Conservation (phyloP, 2,329 filamentous ascomycete species). For the Colletotrichum incanum region DNA sequence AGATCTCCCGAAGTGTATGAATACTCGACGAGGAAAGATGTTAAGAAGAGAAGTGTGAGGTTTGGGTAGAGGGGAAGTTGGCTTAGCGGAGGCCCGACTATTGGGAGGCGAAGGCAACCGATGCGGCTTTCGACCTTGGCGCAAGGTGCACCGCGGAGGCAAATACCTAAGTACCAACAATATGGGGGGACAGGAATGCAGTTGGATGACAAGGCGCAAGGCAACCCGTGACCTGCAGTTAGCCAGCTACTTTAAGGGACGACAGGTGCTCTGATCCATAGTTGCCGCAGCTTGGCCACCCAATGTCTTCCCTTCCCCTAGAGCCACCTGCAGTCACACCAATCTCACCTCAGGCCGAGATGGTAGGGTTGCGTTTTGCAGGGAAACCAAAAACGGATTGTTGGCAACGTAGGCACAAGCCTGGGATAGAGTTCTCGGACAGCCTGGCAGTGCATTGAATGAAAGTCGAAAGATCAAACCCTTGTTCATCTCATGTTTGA, state of each 20-base stretch:
- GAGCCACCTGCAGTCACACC: not conserved
- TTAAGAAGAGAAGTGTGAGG: not conserved
- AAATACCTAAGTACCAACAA: not conserved
- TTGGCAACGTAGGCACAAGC: no score
- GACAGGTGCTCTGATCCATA: not conserved
- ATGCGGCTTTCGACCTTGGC: not conserved
- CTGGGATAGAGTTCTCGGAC: not conserved
- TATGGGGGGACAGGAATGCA: not conserved
- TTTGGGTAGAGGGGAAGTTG: not conserved
- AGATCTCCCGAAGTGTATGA: no score
- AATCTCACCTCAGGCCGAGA: not conserved
- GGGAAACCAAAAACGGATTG: no score
- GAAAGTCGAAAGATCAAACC: not conserved
- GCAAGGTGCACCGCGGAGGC: not conserved
- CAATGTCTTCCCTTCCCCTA: not conserved
- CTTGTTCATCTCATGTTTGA: not conserved
- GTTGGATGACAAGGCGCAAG: conserved; percentile 5
- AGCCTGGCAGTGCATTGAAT: not conserved
- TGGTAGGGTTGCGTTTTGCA: not conserved
- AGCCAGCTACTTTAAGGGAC: not conserved
- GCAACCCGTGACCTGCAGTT: conserved; percentile 27
- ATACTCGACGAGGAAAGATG: not conserved
- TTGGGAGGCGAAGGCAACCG: not conserved
- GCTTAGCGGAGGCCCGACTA: not conserved
- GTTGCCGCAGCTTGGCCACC: not conserved